Base-by-base conservation (phyloP, 2,329 filamentous ascomycete genomes). In the Fusarium kyushuense region DNA sequence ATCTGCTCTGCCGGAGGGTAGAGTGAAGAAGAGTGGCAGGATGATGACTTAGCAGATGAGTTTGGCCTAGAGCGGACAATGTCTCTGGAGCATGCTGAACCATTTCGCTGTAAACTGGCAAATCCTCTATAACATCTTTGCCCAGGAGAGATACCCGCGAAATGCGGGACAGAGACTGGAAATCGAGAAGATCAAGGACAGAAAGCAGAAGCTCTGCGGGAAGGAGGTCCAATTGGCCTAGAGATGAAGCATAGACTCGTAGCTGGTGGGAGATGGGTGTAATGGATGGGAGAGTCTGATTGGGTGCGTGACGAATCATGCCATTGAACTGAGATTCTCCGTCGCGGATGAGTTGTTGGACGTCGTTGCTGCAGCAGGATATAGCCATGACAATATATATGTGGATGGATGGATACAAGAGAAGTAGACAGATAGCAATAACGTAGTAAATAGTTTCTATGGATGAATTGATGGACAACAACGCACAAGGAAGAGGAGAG, bases 81-180 rank as follows among this genome's bases (percentile, higher is more conserved):
- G 70, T 53, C 30, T 59, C 55, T n/a, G 74, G 76, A 6, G 75
- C 77, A 54, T 78, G 84, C 67, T 82, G 81, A 35, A 81, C 79
- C 35, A 79, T 72, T 33, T 81, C 78, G 78, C 79, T 83, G 30
- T 79, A 77, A n/a, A 80, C 70, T 3, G 77, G 72, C 9, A 79
- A 73, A 14, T 63, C 55, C 32, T 76, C 70, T 16, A 78, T 64
- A 2, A 75, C 46, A 23, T 57, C 58, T 32, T 74, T 76, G 11
- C 70, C 75, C 42, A 69, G 52, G 21, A 69, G 21, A 19, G 70
- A 76, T n/a, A 65, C 63, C 35, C 58, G 65, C 16, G 75, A 74
- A 46, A 78, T 61, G 55, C 75, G 76, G 52, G 67, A 67, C 25
- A 76, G 58, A n/a, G 74, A 74, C 36, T 65, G 71, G 41, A 76